Evolutionary conservation across 1,284 basidiomycete species (phyloP), one percentile per base, ranked within the genome.

Genomic region (Moniliophthora roreri): DNA sequence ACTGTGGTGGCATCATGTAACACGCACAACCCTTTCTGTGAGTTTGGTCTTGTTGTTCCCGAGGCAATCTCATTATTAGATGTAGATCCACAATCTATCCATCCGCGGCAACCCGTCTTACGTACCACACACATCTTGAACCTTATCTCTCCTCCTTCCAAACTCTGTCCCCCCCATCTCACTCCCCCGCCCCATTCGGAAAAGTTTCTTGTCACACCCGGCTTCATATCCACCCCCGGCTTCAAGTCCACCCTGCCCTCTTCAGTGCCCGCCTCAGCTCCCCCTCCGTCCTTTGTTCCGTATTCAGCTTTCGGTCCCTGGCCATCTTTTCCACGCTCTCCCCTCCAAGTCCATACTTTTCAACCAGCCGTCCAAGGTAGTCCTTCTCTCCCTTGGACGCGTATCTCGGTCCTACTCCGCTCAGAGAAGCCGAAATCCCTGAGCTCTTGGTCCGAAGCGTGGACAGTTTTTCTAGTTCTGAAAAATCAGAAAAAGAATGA

Each of bases 201-300:
- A 36, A 35, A 16, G 23, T 21, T 28, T 23, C n/a, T 32, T 23
- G 32, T 46, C 37, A n/a, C 38, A 36, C 48, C n/a, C 39, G 20
- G 16, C 34, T 37, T 15, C 46, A 51, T 44, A 21, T 56, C 52
- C n/a, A n/a, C n/a, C n/a, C n/a, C n/a, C n/a, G n/a, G n/a, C n/a
- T n/a, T n/a, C n/a, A n/a, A n/a, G n/a, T n/a, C 35, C 74, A 58
- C 34, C 81, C 78, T 28, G 81, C 80, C 63, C 78, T 83, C 55
- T 63, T 68, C 53, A 89, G 71, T 36, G 82, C 84, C 64, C 82
- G 75, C 59, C 66, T 79, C 64, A 99, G 73, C 72, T 95, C 86
- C 15, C 93, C 95, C 35, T 77, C 79, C 3, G 95, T 98, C 67
- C 89, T 85, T 72, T 98, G 96, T 71, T 87, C 87, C 20, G 82